A percentile compares a stretch with the other conserved stretches of the same genome.
Evolutionary conservation across 805 yeast species (phyloP).

Genomic region (Monosporozyma siamensis): DNA sequence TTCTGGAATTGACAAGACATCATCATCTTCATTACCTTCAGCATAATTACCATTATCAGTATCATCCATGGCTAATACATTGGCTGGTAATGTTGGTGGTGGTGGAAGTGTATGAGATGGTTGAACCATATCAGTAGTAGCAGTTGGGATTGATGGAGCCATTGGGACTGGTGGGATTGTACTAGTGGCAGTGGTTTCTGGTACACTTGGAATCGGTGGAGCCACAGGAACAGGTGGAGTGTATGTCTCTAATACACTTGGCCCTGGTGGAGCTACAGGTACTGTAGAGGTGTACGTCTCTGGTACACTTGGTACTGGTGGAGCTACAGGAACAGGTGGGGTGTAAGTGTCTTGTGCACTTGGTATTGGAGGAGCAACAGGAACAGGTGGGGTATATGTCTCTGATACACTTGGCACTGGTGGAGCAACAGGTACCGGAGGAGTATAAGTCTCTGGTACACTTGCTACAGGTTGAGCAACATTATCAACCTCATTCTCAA

Average conservation of each 20-base stretch:
- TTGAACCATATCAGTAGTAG: background rate
- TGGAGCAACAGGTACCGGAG: conserved; percentile 1
- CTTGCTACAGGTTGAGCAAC: too few relatives aligned
- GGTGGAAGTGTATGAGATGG: conserved; percentile 4
- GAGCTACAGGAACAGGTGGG: conserved; percentile 34
- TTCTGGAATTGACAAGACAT: conserved; percentile 29
- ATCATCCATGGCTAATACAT: background rate
- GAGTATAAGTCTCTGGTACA: conserved; percentile 9
- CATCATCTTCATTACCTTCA: conserved; percentile 19
- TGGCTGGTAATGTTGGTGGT: conserved; percentile 3
- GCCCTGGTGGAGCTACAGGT: conserved; percentile 6
- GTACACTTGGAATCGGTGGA: conserved; percentile 3
- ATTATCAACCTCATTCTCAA: background rate
- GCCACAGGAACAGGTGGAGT: conserved; percentile 1
- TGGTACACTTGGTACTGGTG: conserved; percentile 35
- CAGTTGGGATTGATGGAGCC: conserved; percentile 23
- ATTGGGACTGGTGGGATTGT: conserved; percentile 16
- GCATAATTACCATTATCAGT: background rate
- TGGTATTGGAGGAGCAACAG: conserved; percentile 29
- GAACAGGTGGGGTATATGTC: conserved; percentile 12
- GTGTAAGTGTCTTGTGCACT: conserved; percentile 24
- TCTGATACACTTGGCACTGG: conserved; percentile 4
- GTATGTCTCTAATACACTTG: conserved; percentile 8
- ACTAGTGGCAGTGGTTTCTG: too few relatives aligned
- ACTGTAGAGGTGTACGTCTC: conserved; percentile 22